Evolutionary conservation across 1,139 yeast genomes (phyloP), one percentile per base, ranked within the genome.

Genomic region (Insectozyma bohioensis): DNA sequence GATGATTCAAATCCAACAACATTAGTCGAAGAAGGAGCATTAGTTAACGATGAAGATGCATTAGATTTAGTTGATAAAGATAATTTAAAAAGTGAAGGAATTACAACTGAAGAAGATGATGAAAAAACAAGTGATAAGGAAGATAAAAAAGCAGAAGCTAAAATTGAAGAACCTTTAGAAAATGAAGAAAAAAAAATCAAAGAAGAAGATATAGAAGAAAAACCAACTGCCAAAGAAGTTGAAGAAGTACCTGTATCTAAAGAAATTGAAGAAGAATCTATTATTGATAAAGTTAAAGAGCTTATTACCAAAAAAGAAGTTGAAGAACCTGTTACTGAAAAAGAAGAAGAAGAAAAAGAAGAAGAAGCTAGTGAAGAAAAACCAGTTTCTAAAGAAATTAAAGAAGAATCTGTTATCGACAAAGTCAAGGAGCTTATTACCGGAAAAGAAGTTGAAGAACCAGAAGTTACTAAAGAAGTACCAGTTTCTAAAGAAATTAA

Each of bases 1-100:
- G 66, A 67, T 47, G 72, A 67, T 46, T 66, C 73, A 13, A 56
- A 66, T 40, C 59, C 72, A 1, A 52, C 53, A 5, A 67, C 56
- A 31, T 59, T 69, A 42, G 60, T 48, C 13, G 54, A 54, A 32
- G 75, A 67, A 43, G 75, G 75, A 18, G 75, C 73, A 3, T 56
- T 69, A 39, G 56, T 67, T n/a, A n/a, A n/a, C n/a, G 58, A 58
- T 33, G 75, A 68, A 36, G 75, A 70, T 39, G 73, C 74, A 2
- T 66, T 62, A 43, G 56, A 59, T n/a, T 56, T 56, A 11, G 28
- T 39, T 20, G 38, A 35, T 17, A 33, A 36, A 13, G 25, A 28
- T 11, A 34, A 39, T 17, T 40, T 36, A 13, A 35, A 27, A 24
- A 25, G 33, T 9, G 35, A 40, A 23, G 36, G 37, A 9, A 27